Percentiles rank a stretch among this genome's conserved stretches.
phyloP scores from a whole-genome alignment of 305 asterid genomes.

The Fraxinus angustifolia region DNA sequence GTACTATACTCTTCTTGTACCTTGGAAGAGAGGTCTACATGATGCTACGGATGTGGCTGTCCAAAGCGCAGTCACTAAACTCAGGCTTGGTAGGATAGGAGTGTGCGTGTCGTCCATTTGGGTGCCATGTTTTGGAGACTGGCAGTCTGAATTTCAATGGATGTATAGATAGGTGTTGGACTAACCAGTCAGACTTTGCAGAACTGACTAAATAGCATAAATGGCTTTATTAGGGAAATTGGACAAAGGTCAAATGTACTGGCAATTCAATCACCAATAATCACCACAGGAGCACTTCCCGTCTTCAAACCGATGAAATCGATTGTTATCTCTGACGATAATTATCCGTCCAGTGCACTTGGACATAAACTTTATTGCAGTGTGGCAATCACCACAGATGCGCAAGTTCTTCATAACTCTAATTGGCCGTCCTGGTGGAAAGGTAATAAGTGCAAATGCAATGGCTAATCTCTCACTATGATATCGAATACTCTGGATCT shows the following conservation, averaged over 20 bases:
- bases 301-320: constrained; percentile 65
- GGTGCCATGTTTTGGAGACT: background rate
- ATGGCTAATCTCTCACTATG: constrained; percentile 85
- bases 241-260: constrained; percentile 6
- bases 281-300: constrained; percentile 81
- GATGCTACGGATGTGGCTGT: background rate
- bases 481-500: constrained; percentile 51
- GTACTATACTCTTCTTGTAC: background rate
- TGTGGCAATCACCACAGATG: constrained; percentile 73
- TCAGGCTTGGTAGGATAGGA: background rate
- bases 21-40: background rate
- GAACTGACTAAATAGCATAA: background rate
- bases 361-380: constrained; percentile 62
- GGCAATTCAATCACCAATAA: constrained; percentile 57
- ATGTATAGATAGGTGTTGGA: background rate
- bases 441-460: constrained; percentile 62
- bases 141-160: background rate
- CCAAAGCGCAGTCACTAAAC: background rate
- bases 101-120: background rate
- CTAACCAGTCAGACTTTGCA: background rate
- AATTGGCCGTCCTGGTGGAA: constrained; percentile 60
- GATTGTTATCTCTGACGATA: constrained; percentile 67
- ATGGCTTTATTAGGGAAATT: background rate
- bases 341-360: constrained; percentile 57
- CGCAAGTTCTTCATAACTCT: constrained; percentile 79